Evolutionary conservation across 1,284 basidiomycete species (phyloP).

Genomic region (Ustilago tritici): DNA sequence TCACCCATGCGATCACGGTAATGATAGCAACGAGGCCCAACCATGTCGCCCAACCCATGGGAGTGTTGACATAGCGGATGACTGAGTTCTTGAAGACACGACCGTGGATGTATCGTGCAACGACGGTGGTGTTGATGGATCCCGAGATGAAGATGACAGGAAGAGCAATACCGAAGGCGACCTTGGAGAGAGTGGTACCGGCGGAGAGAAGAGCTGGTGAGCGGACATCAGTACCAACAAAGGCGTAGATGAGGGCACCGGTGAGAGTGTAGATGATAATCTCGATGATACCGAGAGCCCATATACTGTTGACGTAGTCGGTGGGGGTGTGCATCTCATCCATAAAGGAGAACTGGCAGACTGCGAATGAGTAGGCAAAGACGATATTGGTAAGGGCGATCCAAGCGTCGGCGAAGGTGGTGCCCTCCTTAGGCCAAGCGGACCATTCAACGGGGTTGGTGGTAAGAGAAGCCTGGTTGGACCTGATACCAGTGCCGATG

Average conservation of each 20-base stretch:
- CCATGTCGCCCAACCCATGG: slow-evolving; percentile 58
- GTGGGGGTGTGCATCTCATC: slow-evolving; percentile 61
- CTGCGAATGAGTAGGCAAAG: slow-evolving; percentile 65
- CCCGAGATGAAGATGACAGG: slow-evolving; percentile 65
- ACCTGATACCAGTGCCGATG: slow-evolving; percentile 57
- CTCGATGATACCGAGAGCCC: slow-evolving; percentile 57
- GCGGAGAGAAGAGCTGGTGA: slow-evolving; percentile 57
- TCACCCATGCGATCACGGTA: slow-evolving; percentile 53
- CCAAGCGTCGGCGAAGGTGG: slow-evolving; percentile 55
- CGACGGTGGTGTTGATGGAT: slow-evolving; percentile 63
- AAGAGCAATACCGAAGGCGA: slow-evolving; percentile 59
- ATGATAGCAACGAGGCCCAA: slow-evolving; percentile 42
- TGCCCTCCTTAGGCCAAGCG: slow-evolving; percentile 51
- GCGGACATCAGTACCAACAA: slow-evolving; percentile 53
- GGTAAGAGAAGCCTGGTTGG: slow-evolving; percentile 25
- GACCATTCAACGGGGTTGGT: slow-evolving; percentile 49
- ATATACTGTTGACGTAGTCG: slow-evolving; percentile 61
- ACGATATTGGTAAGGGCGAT: slow-evolving; percentile 60
- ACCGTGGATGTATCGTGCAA: slow-evolving; percentile 55
- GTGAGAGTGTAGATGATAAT: slow-evolving; percentile 65
- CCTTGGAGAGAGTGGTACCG: slow-evolving; percentile 54
- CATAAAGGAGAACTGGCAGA: slow-evolving; percentile 63
- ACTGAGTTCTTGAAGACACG: slow-evolving; percentile 55
- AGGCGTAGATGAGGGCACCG: slow-evolving; percentile 60
- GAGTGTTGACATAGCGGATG: slow-evolving; percentile 60